Evolutionary conservation across 2,329 filamentous ascomycete species (phyloP).

Genomic region (Ascomycota sp.): DNA sequence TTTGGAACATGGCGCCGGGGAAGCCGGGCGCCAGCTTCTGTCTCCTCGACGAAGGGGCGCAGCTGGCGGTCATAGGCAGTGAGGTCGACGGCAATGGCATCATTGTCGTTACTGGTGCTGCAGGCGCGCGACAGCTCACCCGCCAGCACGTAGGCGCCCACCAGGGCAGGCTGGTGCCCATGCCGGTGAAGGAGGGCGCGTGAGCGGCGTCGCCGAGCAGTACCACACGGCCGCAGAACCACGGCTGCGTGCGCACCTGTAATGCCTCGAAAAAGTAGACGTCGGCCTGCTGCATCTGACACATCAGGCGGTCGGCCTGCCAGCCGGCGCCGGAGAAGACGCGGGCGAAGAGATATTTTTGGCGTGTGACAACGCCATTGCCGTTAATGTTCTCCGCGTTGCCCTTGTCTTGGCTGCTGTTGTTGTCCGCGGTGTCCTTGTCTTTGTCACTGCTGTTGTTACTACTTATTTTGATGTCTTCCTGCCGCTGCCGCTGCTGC

Average conservation of each 20-base stretch:
- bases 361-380: slow-evolving; percentile 7
- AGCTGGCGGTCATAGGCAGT: slow-evolving; percentile 19
- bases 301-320: slow-evolving; percentile 17
- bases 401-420: no score
- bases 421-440: no score
- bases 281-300: slow-evolving; percentile 14
- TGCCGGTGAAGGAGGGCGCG: slow-evolving; percentile 24
- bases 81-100: slow-evolving; percentile 11
- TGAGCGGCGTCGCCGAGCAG: slow-evolving; percentile 29
- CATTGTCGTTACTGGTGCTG: no score
- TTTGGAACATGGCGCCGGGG: slow-evolving; percentile 7
- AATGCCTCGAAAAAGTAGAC: slow-evolving; percentile 22
- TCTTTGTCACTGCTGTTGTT: no score
- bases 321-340: slow-evolving; percentile 25
- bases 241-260: slow-evolving; percentile 18
- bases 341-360: slow-evolving; percentile 19
- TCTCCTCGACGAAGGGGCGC: slow-evolving; percentile 16
- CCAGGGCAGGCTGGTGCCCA: slow-evolving; percentile 24
- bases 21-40: slow-evolving; percentile 14
- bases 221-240: slow-evolving; percentile 17
- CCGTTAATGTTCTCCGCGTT: no score
- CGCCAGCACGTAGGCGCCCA: slow-evolving; percentile 28
- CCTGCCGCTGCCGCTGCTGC: no score
- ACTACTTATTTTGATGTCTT: no score
- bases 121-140: slow-evolving; percentile 19